Evolutionary conservation across 768 basidiomycete species (phyloP).

Genomic region (Boletus subcaerulescens): DNA sequence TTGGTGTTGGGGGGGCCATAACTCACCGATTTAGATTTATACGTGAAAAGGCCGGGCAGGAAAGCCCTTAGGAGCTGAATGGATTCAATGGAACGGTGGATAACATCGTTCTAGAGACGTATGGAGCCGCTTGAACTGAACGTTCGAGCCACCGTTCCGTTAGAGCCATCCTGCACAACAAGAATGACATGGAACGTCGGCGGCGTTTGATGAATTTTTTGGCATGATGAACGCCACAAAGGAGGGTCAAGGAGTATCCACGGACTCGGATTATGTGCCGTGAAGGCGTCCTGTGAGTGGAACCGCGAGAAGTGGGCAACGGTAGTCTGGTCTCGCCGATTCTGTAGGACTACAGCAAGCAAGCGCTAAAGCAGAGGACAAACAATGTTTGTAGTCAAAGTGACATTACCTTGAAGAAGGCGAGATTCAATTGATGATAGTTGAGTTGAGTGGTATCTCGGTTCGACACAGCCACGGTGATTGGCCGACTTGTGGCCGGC

Average conservation of each 20-base stretch:
- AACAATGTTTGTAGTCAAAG: too few relatives aligned
- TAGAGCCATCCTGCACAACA: slow-evolving; percentile 17
- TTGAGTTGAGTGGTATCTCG: too few relatives aligned
- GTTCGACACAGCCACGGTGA: background rate
- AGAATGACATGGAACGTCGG: slow-evolving; percentile 3
- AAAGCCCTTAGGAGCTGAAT: background rate
- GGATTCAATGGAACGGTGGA: background rate
- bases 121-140: slow-evolving; percentile 1
- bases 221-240: background rate
- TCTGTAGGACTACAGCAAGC: slow-evolving; percentile 2
- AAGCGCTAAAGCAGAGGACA: background rate
- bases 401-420: too few relatives aligned
- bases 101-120: background rate
- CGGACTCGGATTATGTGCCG: slow-evolving; percentile 5
- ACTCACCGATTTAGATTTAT: slow-evolving; percentile 13
- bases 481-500: slow-evolving; percentile 2
- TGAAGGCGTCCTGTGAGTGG: slow-evolving; percentile 1
- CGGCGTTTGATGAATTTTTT: background rate
- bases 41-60: background rate
- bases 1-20: slow-evolving; percentile 7
- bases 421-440: too few relatives aligned
- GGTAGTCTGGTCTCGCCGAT: background rate
- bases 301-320: too few relatives aligned
- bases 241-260: slow-evolving; percentile 6
- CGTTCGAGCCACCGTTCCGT: slow-evolving; percentile 15